phyloP scores from a whole-genome alignment of 192 early-diverging fungal genomes.

The Coemansia sp. region DNA sequence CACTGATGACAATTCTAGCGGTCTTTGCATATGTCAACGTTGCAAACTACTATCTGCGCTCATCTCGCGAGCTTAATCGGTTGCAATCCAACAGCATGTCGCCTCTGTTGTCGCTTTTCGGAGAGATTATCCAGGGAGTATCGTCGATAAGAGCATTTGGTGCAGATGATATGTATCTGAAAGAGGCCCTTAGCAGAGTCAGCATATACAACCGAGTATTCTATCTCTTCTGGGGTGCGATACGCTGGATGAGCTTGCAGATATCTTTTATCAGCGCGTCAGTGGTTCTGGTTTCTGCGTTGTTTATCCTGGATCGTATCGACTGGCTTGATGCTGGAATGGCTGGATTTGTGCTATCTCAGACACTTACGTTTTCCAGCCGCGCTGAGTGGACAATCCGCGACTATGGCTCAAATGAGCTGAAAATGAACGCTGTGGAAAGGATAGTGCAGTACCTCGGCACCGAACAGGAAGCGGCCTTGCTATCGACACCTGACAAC shows the following conservation, averaged over 20 bases:
- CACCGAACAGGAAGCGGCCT: constrained; percentile 76
- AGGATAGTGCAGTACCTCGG: too few relatives aligned
- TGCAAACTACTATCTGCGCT: constrained; percentile 68
- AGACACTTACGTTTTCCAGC: too few relatives aligned
- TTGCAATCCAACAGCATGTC: constrained; percentile 73
- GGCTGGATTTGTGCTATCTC: too few relatives aligned
- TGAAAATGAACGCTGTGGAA: too few relatives aligned
- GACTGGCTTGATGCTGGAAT: too few relatives aligned
- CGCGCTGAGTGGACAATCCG: too few relatives aligned
- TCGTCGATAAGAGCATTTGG: constrained; percentile 87
- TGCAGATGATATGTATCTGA: constrained; percentile 70
- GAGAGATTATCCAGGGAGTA: constrained; percentile 76
- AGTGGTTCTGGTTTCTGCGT: too few relatives aligned
- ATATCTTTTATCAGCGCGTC: too few relatives aligned
- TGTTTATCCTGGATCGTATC: too few relatives aligned
- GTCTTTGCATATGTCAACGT: constrained; percentile 61
- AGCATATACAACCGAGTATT: constrained; percentile 83
- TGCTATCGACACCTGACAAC: constrained; percentile 50
- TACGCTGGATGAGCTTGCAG: too few relatives aligned
- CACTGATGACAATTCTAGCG: constrained; percentile 64
- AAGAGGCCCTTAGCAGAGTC: constrained; percentile 60
- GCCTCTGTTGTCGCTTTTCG: constrained; percentile 80
- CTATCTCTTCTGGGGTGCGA: constrained; percentile 59
- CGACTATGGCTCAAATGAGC: too few relatives aligned
- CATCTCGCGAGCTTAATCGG: constrained; percentile 87